A percentile compares a stretch with the other conserved stretches of the same genome.
phyloP scores from a whole-genome alignment of 129 eudicot species.

The Saussurea involucrata region DNA sequence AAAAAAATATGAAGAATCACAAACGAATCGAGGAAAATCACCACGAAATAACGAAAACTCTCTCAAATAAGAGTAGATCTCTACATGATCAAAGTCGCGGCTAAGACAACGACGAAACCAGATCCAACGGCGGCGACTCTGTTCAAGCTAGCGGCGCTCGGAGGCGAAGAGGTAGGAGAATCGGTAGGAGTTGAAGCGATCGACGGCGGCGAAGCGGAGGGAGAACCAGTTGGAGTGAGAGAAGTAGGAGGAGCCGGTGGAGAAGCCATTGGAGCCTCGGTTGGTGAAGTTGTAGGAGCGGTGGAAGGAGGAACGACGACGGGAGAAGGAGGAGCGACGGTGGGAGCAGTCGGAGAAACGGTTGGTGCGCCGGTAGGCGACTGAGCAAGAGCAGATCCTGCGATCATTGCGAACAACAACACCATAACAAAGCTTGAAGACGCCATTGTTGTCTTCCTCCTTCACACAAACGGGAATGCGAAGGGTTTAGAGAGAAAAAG shows the following conservation, averaged over 20 bases:
- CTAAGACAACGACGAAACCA: slow-evolving; percentile 39
- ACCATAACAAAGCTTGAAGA: slow-evolving; percentile 30
- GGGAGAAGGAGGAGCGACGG: slow-evolving; percentile 32
- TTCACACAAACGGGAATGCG: neutral
- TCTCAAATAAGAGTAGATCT: slow-evolving; percentile 19
- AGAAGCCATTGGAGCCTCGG: slow-evolving; percentile 32
- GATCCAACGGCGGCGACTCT: slow-evolving; percentile 55
- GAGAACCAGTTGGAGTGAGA: slow-evolving; percentile 24
- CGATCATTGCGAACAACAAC: slow-evolving; percentile 37
- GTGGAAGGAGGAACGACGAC: slow-evolving; percentile 31
- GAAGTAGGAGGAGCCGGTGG: slow-evolving; percentile 38
- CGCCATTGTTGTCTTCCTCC: slow-evolving; percentile 37
- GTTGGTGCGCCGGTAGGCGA: slow-evolving; percentile 55
- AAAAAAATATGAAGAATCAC: slow-evolving; percentile 13
- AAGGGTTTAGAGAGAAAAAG: neutral
- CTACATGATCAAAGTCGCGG: slow-evolving; percentile 60
- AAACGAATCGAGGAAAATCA: slow-evolving; percentile 12
- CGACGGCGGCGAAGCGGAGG: slow-evolving; percentile 15
- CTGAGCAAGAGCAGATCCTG: slow-evolving; percentile 64
- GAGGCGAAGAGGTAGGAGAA: slow-evolving; percentile 27
- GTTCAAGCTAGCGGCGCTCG: slow-evolving; percentile 36
- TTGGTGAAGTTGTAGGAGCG: slow-evolving; percentile 35
- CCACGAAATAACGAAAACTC: slow-evolving; percentile 6
- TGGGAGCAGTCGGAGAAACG: slow-evolving; percentile 44
- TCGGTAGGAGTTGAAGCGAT: slow-evolving; percentile 29